Percentiles rank a stretch among this genome's conserved stretches.
Conservation (phyloP, 306 rosid genomes). For the Oemleria cerasiformis region DNA sequence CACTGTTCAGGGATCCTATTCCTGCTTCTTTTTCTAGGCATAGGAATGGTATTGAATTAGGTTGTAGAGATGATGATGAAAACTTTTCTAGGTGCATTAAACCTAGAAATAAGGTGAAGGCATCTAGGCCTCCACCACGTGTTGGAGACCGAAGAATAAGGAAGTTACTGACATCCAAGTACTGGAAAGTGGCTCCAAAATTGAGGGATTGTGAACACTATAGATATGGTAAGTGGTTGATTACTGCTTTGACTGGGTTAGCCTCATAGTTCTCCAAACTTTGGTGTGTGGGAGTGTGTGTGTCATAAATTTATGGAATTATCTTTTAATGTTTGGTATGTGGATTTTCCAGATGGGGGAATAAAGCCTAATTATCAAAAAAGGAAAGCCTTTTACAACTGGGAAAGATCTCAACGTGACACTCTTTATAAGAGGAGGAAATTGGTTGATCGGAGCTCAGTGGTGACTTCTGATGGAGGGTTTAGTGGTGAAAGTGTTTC, state of each 20-base stretch:
- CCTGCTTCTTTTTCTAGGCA: constrained; percentile 55
- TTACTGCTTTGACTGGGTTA: constrained; percentile 15
- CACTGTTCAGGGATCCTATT: constrained; percentile 40
- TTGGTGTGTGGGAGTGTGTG: background rate
- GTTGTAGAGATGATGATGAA: constrained; percentile 87
- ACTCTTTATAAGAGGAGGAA: constrained; percentile 61
- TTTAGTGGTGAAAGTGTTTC: constrained; percentile 82
- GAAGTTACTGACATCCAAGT: constrained; percentile 59
- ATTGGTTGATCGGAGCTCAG: constrained; percentile 45
- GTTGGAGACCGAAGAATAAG: constrained; percentile 62
- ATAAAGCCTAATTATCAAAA: constrained; percentile 39
- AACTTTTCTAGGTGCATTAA: constrained; percentile 55
- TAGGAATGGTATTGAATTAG: constrained; percentile 63
- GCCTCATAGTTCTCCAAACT: background rate
- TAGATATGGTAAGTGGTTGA: constrained; percentile 57
- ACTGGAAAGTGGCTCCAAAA: constrained; percentile 83
- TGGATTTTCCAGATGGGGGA: constrained; percentile 47
- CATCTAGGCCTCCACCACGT: constrained; percentile 47
- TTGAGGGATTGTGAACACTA: constrained; percentile 65
- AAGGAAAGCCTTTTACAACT: constrained; percentile 55
- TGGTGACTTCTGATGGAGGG: constrained; percentile 61
- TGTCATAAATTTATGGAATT: background rate
- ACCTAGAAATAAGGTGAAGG: constrained; percentile 55
- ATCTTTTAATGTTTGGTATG: constrained; percentile 5
- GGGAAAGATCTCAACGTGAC: constrained; percentile 49